phyloP scores from a whole-genome alignment of 73 alveolate species.

The Paramecium sexaurelia region DNA sequence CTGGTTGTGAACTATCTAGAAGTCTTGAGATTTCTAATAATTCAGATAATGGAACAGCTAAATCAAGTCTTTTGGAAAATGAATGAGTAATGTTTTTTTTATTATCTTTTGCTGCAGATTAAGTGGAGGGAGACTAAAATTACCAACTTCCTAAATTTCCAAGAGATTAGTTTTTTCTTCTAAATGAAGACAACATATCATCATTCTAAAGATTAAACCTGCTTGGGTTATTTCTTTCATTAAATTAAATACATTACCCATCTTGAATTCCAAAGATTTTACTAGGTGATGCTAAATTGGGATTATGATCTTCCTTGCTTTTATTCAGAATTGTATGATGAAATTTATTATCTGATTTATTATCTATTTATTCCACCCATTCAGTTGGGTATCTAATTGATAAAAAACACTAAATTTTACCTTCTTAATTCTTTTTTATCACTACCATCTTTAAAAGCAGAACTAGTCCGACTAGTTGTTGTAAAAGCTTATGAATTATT shows the following conservation, averaged over 20 bases:
- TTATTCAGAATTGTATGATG: background rate
- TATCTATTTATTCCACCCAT: background rate
- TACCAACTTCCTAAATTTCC: constrained; percentile 49
- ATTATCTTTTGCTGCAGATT: background rate
- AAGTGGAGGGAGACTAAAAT: background rate
- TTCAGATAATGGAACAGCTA: background rate
- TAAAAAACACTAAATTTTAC: background rate
- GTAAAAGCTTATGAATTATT: background rate
- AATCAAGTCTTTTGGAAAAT: background rate
- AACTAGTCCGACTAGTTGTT: background rate
- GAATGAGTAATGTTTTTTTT: background rate
- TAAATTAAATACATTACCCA: background rate
- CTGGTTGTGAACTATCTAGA: background rate
- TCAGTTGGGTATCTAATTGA: constrained; percentile 12
- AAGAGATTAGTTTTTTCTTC: constrained; percentile 8
- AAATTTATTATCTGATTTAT: constrained; percentile 18
- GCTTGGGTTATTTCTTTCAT: background rate
- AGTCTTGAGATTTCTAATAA: background rate
- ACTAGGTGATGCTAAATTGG: constrained; percentile 20
- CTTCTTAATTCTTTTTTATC: constrained; percentile 28
- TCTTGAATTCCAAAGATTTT: constrained; percentile 31
- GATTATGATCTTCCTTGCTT: constrained; percentile 15
- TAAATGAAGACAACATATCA: background rate
- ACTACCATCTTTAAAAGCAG: background rate
- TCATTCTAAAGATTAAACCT: constrained; percentile 9